Percentiles rank a stretch among this genome's conserved stretches.
Evolutionary conservation across 1,284 basidiomycete species (phyloP).

Genomic region (Moniliella sp.): DNA sequence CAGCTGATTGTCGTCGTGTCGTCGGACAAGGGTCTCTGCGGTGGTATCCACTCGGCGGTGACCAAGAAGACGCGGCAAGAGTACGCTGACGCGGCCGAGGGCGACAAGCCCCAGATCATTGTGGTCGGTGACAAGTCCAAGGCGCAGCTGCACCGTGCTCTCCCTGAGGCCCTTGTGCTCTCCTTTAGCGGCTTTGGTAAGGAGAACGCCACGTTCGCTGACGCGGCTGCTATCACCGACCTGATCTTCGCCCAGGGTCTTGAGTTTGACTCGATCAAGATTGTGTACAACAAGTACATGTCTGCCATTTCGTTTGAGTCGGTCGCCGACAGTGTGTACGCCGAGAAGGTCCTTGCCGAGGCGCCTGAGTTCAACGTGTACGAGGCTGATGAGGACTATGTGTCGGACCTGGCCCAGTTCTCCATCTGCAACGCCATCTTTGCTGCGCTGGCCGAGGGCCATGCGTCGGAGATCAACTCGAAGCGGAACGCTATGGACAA

Average conservation of each 20-base stretch:
- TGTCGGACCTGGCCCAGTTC: conserved; percentile 84
- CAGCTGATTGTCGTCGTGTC: conserved; percentile 60
- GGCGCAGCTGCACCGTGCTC: conserved; percentile 55
- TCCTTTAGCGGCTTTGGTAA: conserved; percentile 95
- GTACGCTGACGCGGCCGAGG: conserved; percentile 30
- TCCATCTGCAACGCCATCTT: conserved; percentile 88
- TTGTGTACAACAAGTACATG: conserved; percentile 87
- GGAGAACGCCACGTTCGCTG: conserved; percentile 86
- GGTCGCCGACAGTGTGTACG: conserved; percentile 46
- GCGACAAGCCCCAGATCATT: conserved; percentile 15
- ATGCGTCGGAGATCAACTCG: conserved; percentile 71
- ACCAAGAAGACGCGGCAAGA: conserved; percentile 63
- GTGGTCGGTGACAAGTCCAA: conserved; percentile 94
- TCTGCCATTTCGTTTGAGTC: conserved; percentile 81
- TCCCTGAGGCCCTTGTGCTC: conserved; percentile 51
- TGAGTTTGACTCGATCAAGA: conserved; percentile 62
- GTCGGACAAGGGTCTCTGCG: conserved; percentile 97
- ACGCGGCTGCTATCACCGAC: conserved; percentile 80
- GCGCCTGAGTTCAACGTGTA: conserved; percentile 37
- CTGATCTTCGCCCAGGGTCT: conserved; percentile 65
- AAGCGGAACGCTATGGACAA: conserved; percentile 96
- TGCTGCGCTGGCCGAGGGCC: conserved; percentile 76
- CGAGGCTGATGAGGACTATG: conserved; percentile 45
- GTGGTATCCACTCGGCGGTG: conserved; percentile 96
- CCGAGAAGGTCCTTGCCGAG: conserved; percentile 38